These are phyloP conservation scores for Penicillium fuscoglaucum DNA, from an alignment of 2,329 filamentous ascomycete species.

Conservation along the genomic window DNA sequence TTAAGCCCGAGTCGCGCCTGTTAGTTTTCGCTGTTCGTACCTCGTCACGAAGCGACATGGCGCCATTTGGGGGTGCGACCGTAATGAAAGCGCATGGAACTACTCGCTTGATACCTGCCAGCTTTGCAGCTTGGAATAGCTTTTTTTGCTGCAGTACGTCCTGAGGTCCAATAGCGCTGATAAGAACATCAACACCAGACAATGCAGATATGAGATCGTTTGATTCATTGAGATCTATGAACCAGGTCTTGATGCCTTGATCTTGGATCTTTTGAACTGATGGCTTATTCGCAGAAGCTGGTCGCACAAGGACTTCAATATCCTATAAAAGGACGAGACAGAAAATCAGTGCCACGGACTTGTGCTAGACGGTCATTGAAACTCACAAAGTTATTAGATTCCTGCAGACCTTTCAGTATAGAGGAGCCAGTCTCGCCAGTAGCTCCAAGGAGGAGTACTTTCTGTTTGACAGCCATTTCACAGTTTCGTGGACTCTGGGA, in stretches of 20 bases:
- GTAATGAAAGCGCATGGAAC: slow-evolving; percentile 48
- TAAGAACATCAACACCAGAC: slow-evolving; percentile 42
- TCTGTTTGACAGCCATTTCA: not conserved
- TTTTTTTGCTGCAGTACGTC: slow-evolving; percentile 37
- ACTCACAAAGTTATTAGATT: slow-evolving; percentile 23
- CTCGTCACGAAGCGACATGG: slow-evolving; percentile 31
- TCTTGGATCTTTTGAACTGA: slow-evolving; percentile 12
- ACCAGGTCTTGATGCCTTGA: slow-evolving; percentile 41
- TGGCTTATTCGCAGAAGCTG: slow-evolving; percentile 45
- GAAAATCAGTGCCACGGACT: not conserved
- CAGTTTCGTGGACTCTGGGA: not conserved
- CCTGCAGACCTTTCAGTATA: slow-evolving; percentile 28
- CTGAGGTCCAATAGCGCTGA: slow-evolving; percentile 36
- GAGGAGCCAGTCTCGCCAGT: slow-evolving; percentile 32
- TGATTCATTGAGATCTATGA: not conserved
- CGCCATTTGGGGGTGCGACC: slow-evolving; percentile 36
- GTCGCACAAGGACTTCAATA: slow-evolving; percentile 45
- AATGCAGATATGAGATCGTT: not conserved
- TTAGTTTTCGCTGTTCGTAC: slow-evolving; percentile 11
- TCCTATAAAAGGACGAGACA: slow-evolving; percentile 32
- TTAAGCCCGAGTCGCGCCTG: not conserved
- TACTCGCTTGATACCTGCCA: slow-evolving; percentile 29
- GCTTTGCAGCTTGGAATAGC: slow-evolving; percentile 39
- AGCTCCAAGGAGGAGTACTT: slow-evolving; percentile 29
- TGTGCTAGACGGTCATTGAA: not conserved